phyloP scores from a whole-genome alignment of 495 filamentous ascomycete species.

The Gamarada debralockiae region DNA sequence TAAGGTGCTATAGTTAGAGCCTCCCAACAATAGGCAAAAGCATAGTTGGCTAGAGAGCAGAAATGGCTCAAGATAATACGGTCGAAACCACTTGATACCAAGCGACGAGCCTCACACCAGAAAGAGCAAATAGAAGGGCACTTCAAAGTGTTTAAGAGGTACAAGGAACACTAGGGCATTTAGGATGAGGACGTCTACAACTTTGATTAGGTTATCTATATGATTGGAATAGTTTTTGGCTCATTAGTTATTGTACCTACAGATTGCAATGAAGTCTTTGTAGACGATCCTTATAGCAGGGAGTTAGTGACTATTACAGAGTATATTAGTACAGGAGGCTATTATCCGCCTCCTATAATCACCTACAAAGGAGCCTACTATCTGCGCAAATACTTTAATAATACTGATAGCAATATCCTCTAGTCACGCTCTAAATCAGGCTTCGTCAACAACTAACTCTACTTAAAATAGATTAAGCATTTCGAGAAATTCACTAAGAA shows the following conservation, averaged over 20 bases:
- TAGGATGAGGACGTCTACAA: neutral
- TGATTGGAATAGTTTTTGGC: neutral
- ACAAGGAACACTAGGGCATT: neutral
- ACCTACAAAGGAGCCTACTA: neutral
- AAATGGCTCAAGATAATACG: too few species aligned
- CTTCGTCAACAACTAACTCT: neutral
- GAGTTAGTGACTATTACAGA: neutral
- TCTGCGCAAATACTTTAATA: neutral
- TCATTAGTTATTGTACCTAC: neutral
- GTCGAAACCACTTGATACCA: too few species aligned
- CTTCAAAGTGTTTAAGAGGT: neutral
- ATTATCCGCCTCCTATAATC: neutral
- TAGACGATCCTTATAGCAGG: neutral
- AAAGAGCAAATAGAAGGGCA: neutral
- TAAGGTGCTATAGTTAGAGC: too few species aligned
- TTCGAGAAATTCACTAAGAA: neutral
- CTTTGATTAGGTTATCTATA: neutral
- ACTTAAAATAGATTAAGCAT: neutral
- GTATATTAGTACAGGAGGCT: neutral
- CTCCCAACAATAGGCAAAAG: too few species aligned
- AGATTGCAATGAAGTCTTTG: neutral
- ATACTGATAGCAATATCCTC: neutral
- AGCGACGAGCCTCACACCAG: neutral
- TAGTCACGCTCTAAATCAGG: neutral
- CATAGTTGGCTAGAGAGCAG: too few species aligned